Base-by-base conservation (phyloP, 139 green algal species). In the Volvox africanus region DNA sequence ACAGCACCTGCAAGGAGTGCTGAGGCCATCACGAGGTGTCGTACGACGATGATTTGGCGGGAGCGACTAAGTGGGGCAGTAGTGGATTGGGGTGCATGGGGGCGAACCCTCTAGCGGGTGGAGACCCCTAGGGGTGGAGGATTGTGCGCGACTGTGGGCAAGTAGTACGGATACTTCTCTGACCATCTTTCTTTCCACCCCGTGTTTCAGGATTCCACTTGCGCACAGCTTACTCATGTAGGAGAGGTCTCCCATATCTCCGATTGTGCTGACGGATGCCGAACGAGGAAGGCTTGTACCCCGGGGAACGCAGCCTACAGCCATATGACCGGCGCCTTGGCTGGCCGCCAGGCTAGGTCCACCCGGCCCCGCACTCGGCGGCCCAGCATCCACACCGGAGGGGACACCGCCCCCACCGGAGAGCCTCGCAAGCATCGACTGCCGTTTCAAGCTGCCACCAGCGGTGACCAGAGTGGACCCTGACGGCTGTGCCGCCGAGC, bases 231-330 rank as follows among this genome's bases (percentile, higher is more conserved):
- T 37, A 89, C 83, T 37, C 69, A 82, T 71, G 85, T 89, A 82
- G 1, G 67, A 37, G 44, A 86, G 36, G 36, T 88, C 82, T 0
- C 19, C 82, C 67, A 88, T 32, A 71, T 88, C 83, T 5, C 85
- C 85, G 5, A 89, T 71, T 12, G 69, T 89, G 37, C 85, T 89
- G 37, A 61, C n/a, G 9, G 85, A 89, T 22, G 71, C n/a, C n/a
- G 85, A 89, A 28, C 85, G 85, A 1, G 37, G 69, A 3, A 89
- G 37, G 69, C 69, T 82, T 19, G 3, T 71, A 30, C 44, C 50
- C 50, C 80, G 26, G 50, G n/a, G 26, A 44, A 50, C 68, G 85
- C 69, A 69, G 17, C 28, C 68, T 62, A 62, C 81, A 32, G 26
- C 65, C 21, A 24, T 12, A 9, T 20, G 32, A 35, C 82, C 81